A percentile compares a stretch with the other conserved stretches of the same genome.
phyloP scores from a whole-genome alignment of 257 asterid species.

The Leptodermis oblonga region DNA sequence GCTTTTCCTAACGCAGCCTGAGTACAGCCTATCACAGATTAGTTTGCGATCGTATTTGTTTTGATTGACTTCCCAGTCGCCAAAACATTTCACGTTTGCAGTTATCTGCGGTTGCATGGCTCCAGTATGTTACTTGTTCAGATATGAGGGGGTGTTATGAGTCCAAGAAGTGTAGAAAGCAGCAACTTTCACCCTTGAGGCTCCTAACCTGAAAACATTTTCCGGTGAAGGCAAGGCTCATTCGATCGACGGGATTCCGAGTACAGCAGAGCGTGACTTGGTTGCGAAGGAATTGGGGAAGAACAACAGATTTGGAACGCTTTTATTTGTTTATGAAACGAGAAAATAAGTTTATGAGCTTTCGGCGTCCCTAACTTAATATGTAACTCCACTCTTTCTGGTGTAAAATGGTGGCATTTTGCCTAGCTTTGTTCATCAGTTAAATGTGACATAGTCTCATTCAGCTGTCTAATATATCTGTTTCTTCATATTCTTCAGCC shows the following conservation, averaged over 20 bases:
- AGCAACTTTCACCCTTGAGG: background rate
- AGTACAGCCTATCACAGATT: background rate
- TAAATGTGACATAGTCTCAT: background rate
- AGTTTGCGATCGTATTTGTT: background rate
- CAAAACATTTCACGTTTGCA: background rate
- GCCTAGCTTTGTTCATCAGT: background rate
- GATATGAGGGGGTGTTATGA: background rate
- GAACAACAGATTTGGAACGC: background rate
- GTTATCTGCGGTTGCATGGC: conserved; percentile 4
- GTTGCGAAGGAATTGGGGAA: background rate
- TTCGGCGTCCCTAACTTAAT: background rate
- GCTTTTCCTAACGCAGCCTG: background rate
- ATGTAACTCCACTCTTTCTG: background rate
- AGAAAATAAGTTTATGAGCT: too few species aligned
- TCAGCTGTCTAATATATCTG: background rate
- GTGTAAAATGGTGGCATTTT: conserved; percentile 1
- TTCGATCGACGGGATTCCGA: background rate
- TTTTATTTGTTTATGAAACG: background rate
- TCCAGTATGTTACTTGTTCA: background rate
- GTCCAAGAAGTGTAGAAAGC: conserved; percentile 4
- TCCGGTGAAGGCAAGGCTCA: background rate
- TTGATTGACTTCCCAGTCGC: background rate
- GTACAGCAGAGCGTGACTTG: background rate
- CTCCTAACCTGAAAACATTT: background rate
- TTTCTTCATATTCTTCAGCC: background rate